phyloP scores from a whole-genome alignment of 176 grass and related monocot species.

The Aegilops speltoides region DNA sequence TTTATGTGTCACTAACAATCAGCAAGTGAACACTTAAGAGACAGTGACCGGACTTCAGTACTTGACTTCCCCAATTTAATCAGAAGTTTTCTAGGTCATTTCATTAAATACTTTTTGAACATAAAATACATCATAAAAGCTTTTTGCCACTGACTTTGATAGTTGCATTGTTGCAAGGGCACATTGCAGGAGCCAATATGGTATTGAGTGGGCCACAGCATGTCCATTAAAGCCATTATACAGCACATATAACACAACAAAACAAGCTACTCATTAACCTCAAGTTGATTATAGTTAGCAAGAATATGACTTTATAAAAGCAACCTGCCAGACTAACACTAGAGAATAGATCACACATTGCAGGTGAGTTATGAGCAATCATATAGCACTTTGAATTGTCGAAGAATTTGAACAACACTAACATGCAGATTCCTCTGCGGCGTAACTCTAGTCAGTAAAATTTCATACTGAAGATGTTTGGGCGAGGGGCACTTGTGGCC shows the following conservation, averaged over 20 bases:
- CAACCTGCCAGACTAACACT: neutral
- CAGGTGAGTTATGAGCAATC: neutral
- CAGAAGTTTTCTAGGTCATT: neutral
- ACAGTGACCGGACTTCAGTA: neutral
- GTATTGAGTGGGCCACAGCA: neutral
- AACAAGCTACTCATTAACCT: constrained; percentile 8
- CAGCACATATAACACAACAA: constrained; percentile 1
- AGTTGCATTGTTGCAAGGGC: constrained; percentile 9
- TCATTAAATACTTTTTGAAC: neutral
- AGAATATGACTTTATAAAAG: neutral
- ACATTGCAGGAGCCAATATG: neutral
- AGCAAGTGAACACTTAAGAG: constrained; percentile 3
- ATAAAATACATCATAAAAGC: neutral
- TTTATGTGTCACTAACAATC: constrained; percentile 2
- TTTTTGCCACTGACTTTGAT: no score
- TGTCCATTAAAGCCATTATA: constrained; percentile 22
- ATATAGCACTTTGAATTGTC: neutral
- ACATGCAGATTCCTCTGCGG: neutral
- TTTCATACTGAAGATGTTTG: no score
- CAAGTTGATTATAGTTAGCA: constrained; percentile 14
- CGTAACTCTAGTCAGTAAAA: no score
- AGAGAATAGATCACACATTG: neutral
- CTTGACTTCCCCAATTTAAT: constrained; percentile 6
- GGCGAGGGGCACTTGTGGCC: no score
- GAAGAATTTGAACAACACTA: neutral